Evolutionary conservation across 306 rosid genomes (phyloP).

Genomic region (Nissolia schottii): DNA sequence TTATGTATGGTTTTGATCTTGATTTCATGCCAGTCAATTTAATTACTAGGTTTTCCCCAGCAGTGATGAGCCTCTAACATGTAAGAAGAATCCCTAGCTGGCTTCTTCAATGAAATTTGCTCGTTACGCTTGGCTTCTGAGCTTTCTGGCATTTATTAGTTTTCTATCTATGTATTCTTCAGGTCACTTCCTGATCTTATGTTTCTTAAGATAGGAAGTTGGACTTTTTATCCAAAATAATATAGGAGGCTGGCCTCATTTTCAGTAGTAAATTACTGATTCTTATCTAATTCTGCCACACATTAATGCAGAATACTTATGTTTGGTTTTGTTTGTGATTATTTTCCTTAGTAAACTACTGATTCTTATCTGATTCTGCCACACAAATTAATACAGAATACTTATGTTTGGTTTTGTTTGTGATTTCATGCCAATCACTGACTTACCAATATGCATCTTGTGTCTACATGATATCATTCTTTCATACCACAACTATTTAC

Average conservation of each 20-base stretch:
- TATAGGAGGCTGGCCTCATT: not conserved
- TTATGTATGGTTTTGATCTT: too few relatives aligned
- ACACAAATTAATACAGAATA: not conserved
- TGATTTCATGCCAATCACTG: not conserved
- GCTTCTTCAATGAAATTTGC: constrained; percentile 39
- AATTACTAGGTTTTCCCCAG: not conserved
- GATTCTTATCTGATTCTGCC: not conserved
- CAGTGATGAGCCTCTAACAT: constrained; percentile 49
- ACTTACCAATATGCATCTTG: too few relatives aligned
- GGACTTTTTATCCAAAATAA: too few relatives aligned
- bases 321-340: not conserved
- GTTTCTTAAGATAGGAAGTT: not conserved
- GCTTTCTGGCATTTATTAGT: constrained; percentile 52
- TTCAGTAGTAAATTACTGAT: too few relatives aligned
- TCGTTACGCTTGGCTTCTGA: constrained; percentile 69
- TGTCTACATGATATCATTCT: not conserved
- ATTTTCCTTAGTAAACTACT: too few relatives aligned
- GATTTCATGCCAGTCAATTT: not conserved
- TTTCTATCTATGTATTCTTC: too few relatives aligned
- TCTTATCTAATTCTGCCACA: not conserved
- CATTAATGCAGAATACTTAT: not conserved
- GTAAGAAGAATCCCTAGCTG: constrained; percentile 27
- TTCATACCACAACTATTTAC: not conserved
- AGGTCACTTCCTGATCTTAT: not conserved
- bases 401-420: not conserved